Evolutionary conservation across 345 rosid genomes (phyloP).

Genomic region (Brassica napus): Da-Ae NC_063447.1:57290001-57290500

Average conservation of each 20-base stretch:
- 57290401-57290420: not conserved
- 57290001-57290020: not conserved
- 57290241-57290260: not conserved
- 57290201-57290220: not conserved
- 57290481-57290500: constrained; percentile 25
- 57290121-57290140: not conserved
- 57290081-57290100: not conserved
- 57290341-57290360: constrained; percentile 7
- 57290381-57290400: not conserved
- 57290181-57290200: not conserved
- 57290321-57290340: not conserved
- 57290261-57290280: not conserved
- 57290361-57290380: not conserved
- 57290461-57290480: constrained; percentile 19
- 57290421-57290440: not conserved
- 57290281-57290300: not conserved
- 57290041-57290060: not conserved
- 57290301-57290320: not conserved
- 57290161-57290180: not conserved
- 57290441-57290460: constrained; percentile 1
- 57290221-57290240: not conserved
- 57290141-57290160: not conserved
- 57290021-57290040: constrained; percentile 20
- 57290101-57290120: not conserved
- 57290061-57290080: not conserved